phyloP scores from a whole-genome alignment of 306 rosid species.

The Vigna unguiculata region DNA sequence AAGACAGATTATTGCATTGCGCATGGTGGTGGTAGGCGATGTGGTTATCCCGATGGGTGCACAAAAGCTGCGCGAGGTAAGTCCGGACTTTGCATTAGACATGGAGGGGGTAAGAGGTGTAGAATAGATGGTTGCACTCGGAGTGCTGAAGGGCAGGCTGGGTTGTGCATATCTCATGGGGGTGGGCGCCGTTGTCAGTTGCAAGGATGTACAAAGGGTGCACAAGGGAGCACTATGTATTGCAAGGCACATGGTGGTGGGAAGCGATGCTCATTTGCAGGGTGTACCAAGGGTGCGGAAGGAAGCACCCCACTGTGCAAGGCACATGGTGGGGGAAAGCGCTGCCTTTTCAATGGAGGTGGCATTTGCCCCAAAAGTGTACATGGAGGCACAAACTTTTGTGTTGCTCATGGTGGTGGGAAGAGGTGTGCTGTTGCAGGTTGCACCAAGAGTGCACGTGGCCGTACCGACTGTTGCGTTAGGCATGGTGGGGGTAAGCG shows the following conservation, averaged over 20 bases:
- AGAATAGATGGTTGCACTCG: conserved; percentile 77
- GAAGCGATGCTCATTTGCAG: conserved; percentile 87
- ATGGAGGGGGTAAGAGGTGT: conserved; percentile 98
- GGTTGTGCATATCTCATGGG: conserved; percentile 95
- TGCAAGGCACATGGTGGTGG: conserved; percentile 99
- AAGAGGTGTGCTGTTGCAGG: conserved; percentile 91
- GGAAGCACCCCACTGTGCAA: conserved; percentile 99
- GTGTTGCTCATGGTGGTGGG: conserved; percentile 99
- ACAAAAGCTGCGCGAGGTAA: conserved; percentile 91
- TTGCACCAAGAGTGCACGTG: conserved; percentile 97
- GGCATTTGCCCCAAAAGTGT: conserved; percentile 98
- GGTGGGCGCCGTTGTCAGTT: conserved; percentile 97
- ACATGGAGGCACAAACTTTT: conserved; percentile 94
- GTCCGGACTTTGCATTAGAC: conserved; percentile 98
- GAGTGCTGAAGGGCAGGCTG: conserved; percentile 99
- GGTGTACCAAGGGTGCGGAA: conserved; percentile 98
- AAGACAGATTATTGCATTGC: conserved; percentile 97
- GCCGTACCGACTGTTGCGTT: conserved; percentile 96
- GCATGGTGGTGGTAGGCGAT: conserved; percentile 93
- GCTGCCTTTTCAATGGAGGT: conserved; percentile 93
- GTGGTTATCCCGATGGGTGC: conserved; percentile 81
- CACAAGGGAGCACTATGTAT: conserved; percentile 92
- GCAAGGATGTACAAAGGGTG: conserved; percentile 78
- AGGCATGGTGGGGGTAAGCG: conserved; percentile 98
- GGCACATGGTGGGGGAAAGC: conserved; percentile 99